Evolutionary conservation across 2,329 filamentous ascomycete genomes (phyloP).

Genomic region (Microsporum ferrugineum): DNA sequence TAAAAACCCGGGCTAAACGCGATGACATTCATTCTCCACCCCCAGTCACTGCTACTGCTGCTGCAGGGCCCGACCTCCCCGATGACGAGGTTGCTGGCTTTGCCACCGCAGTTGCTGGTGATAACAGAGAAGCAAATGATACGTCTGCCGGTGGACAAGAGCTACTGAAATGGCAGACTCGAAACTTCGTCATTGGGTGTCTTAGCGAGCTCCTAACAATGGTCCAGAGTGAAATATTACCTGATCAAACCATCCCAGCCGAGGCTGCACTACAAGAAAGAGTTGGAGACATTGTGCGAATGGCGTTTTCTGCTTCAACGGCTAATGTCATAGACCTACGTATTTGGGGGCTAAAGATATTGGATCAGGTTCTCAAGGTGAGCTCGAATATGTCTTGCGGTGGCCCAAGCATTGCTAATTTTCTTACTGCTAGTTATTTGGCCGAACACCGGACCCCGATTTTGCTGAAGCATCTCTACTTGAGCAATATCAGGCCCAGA

Average conservation of each 20-base stretch:
- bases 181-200: constrained; percentile 84
- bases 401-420: constrained; percentile 8
- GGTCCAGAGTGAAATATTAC: constrained; percentile 65
- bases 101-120: constrained; percentile 58
- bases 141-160: constrained; percentile 58
- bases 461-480: constrained; percentile 94
- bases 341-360: constrained; percentile 84
- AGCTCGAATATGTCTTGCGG: neutral
- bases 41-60: constrained; percentile 29
- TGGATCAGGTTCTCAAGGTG: constrained; percentile 75
- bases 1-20: constrained; percentile 64
- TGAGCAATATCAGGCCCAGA: constrained; percentile 97
- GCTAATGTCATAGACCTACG: constrained; percentile 82
- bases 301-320: constrained; percentile 95
- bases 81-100: constrained; percentile 97
- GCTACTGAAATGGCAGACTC: constrained; percentile 86
- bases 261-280: constrained; percentile 68
- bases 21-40: constrained; percentile 35
- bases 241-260: constrained; percentile 66
- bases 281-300: constrained; percentile 85
- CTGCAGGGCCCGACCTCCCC: constrained; percentile 60
- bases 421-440: constrained; percentile 56
- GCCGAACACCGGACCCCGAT: constrained; percentile 87
- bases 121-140: constrained; percentile 45
- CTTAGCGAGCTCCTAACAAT: constrained; percentile 71